A percentile compares a stretch with the other conserved stretches of the same genome.
These are phyloP conservation scores for Yarrowia sp. DNA, from an alignment of 805 yeast genomes.

Conservation along the genomic window DNA sequence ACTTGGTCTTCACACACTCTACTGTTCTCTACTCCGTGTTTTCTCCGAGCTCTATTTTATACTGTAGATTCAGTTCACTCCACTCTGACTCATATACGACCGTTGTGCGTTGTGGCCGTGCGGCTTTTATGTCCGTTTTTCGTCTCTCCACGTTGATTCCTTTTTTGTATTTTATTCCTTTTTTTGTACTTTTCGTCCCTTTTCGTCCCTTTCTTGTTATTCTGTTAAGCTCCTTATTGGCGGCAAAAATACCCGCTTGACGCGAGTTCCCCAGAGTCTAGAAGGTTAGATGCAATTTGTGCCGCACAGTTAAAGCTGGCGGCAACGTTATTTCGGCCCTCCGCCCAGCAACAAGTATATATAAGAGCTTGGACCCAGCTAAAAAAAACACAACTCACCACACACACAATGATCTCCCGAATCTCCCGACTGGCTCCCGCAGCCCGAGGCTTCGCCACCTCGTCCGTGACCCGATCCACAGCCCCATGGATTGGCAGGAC, in stretches of 20 bases:
- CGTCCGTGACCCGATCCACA: slow-evolving; percentile 10
- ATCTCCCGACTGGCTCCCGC: slow-evolving; percentile 16
- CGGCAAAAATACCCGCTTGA: background rate
- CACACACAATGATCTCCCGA: slow-evolving; percentile 1
- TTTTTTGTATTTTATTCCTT: too few relatives aligned
- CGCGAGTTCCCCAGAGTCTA: slow-evolving; percentile 16
- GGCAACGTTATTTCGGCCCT: background rate
- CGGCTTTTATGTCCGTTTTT: background rate
- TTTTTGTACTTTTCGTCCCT: too few relatives aligned
- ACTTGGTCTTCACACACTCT: too few relatives aligned
- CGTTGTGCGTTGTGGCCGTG: background rate
- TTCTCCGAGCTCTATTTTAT: background rate
- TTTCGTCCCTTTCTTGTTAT: too few relatives aligned
- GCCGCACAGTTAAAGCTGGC: slow-evolving; percentile 21
- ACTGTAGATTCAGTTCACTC: too few relatives aligned
- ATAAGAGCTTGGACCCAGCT: background rate
- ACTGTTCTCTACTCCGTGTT: background rate
- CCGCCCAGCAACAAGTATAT: background rate
- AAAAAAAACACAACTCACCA: too few relatives aligned
- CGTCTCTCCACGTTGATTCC: too few relatives aligned
- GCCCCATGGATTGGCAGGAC: slow-evolving; percentile 41
- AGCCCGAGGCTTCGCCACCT: slow-evolving; percentile 12
- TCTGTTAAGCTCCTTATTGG: too few relatives aligned
- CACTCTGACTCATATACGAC: background rate
- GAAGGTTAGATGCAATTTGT: slow-evolving; percentile 1